Base-by-base conservation (phyloP, 2,329 filamentous ascomycete genomes). In the Mycosphaerella sp. region DNA sequence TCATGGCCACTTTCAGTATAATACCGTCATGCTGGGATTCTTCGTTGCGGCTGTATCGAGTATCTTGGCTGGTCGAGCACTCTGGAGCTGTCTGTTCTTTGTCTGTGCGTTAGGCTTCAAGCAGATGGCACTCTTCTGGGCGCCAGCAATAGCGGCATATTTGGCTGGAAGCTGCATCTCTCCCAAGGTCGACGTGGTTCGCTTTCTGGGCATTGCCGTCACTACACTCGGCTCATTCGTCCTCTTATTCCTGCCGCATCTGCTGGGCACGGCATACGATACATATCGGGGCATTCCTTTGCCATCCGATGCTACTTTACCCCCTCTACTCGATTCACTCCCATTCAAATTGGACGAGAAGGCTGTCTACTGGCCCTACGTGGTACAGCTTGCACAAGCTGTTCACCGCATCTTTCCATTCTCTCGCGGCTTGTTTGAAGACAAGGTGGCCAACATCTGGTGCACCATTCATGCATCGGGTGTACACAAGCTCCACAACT, bases 391-490 rank as follows among this genome's bases (percentile, higher is more conserved):
- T 36, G 77, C 85, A 0, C 95, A 98, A 71, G 81, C 90, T 63
- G 73, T 96, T 9, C 89, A 96, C 69, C 86, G 93, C n/a, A 81
- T 97, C 54, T 97, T 98, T 65, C 93, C 95, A 0, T 96, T 98
- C 67, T 84, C 91, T 1, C 84, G 93, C n/a, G 93, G 93, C 3
- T 75, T 98, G 6, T 98, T 97, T 66, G 95, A 98, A 73, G 93
- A 97, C 75, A 98, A 98, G 72, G 95, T 98, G 17, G 93, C 93
- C 66, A 98, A 98, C 69, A 86, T 96, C 66, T 98, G 93, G 93
- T 98, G 93, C 69, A 86, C 90, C 4, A 78, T 92, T 53, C 95
- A 97, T 68, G 86, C 93, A 0, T 69, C 67, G 10, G 68, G 68
- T 5, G 78, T 95, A 52, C 78, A 95, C 74, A 98, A 98, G 73